Evolutionary conservation across 345 rosid species (phyloP).

Genomic region (Euphorbia lathyris): DNA sequence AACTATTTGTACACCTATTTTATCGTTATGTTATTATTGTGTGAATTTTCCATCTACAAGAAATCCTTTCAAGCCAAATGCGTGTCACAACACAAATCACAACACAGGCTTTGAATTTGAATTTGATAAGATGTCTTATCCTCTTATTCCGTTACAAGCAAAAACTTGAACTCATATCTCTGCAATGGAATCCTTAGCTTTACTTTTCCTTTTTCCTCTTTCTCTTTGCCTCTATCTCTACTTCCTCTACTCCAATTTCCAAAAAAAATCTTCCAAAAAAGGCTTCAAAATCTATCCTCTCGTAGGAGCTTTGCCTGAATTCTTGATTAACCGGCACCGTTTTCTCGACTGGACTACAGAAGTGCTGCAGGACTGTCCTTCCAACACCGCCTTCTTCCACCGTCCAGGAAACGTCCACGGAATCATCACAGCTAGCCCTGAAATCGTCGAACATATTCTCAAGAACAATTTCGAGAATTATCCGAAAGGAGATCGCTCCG

Average conservation of each 20-base stretch:
- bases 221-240: conserved; percentile 19
- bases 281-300: conserved; percentile 40
- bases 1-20: no score
- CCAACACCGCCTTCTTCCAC: conserved; percentile 21
- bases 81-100: no score
- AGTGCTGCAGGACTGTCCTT: conserved; percentile 29
- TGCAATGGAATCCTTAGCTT: conserved; percentile 31
- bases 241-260: background rate
- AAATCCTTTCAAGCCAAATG: no score
- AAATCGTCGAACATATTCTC: conserved; percentile 37
- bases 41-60: no score
- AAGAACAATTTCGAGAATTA: conserved; percentile 41
- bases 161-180: no score
- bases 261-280: background rate
- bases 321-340: conserved; percentile 39
- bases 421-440: conserved; percentile 40
- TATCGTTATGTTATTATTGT: no score
- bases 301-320: conserved; percentile 34
- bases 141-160: background rate
- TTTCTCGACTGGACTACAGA: conserved; percentile 41
- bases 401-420: conserved; percentile 31
- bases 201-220: conserved; percentile 18
- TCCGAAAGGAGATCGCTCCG: conserved; percentile 37
- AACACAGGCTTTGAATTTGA: no score
- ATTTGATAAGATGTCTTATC: no score